phyloP scores from a whole-genome alignment of 2,329 filamentous ascomycete species.

The Ophioceras dolichostomum region DNA sequence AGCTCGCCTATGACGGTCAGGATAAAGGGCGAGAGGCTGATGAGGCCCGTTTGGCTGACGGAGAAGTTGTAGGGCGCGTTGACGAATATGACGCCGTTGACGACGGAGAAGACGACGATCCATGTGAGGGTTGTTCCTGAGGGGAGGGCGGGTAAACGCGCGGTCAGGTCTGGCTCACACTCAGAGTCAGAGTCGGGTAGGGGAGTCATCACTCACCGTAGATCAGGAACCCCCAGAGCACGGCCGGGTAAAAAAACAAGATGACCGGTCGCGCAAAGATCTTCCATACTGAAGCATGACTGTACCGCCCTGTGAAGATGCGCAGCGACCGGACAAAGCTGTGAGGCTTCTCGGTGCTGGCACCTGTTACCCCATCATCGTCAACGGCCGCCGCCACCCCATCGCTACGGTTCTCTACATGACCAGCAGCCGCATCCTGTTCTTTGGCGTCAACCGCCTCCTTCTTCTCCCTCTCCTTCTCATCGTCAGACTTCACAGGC shows the following conservation, averaged over 20 bases:
- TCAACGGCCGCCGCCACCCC: slow-evolving; percentile 6
- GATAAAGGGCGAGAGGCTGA: slow-evolving; percentile 36
- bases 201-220: slow-evolving; percentile 28
- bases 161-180: slow-evolving; percentile 14
- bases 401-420: slow-evolving; percentile 3
- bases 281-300: slow-evolving; percentile 23
- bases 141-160: slow-evolving; percentile 9
- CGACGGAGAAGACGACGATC: slow-evolving; percentile 29
- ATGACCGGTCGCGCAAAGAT: slow-evolving; percentile 30
- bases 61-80: slow-evolving; percentile 38
- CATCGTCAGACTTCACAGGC: neutral
- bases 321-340: slow-evolving; percentile 19
- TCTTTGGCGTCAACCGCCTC: neutral
- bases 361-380: neutral
- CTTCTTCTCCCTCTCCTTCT: slow-evolving; percentile 3
- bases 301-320: slow-evolving; percentile 22
- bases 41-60: slow-evolving; percentile 33
- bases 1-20: slow-evolving; percentile 31
- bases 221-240: slow-evolving; percentile 35
- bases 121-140: slow-evolving; percentile 14
- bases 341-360: slow-evolving; percentile 15
- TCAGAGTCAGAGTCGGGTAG: no score
- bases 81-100: slow-evolving; percentile 36
- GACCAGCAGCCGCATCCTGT: neutral
- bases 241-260: slow-evolving; percentile 35